Base-by-base conservation (phyloP, 176 grass and related monocot genomes). In the Eleusine coracana region DNA sequence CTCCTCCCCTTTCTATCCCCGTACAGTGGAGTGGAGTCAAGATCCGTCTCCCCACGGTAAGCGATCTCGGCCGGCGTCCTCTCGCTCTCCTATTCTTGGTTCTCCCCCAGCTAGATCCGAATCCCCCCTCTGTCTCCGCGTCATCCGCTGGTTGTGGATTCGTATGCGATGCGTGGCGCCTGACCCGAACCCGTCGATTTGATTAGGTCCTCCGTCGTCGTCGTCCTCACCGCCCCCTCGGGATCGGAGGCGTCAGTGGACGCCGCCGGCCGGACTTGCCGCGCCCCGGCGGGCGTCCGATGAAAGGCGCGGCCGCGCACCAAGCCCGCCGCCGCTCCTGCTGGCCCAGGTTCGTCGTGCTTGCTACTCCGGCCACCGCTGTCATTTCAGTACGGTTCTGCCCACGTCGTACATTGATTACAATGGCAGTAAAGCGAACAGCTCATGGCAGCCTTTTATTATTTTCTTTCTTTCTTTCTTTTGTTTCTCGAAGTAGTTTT, bases 321-420 rank as follows among this genome's bases (percentile, higher is more conserved):
- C 60, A 3, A 34, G 41, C 60, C 60, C 61, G 28, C 27, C 61
- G 28, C 76, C 27, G 40, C 51, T 41, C 16, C 25, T 73, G 3
- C 58, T 48, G 56, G 60, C 60, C 60, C 60, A 74, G 86, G 75
- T 79, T 74, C 64, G 63, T 79, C 45, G 67, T 83, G 45, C 74
- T 78, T 65, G 74, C 66, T 25, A 21, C 80, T 40, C 59, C 66
- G 18, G 75, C 66, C 73, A 73, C 21, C 74, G 78, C n/a, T 54
- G 31, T 84, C 68, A 49, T 28, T 28, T 62, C 59, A 70, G 51
- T 69, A 70, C 69, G 74, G 66, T 59, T 59, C 55, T 1, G 55
- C 55, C 10, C 55, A 59, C 55, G 55, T 58, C 78, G 34, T 64
- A 4, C 51, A 49, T 82, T 77, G 25, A 72, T 67, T 58, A 58